Evolutionary conservation across 2,329 filamentous ascomycete genomes (phyloP).

Genomic region (Neofusicoccum parvum): DNA sequence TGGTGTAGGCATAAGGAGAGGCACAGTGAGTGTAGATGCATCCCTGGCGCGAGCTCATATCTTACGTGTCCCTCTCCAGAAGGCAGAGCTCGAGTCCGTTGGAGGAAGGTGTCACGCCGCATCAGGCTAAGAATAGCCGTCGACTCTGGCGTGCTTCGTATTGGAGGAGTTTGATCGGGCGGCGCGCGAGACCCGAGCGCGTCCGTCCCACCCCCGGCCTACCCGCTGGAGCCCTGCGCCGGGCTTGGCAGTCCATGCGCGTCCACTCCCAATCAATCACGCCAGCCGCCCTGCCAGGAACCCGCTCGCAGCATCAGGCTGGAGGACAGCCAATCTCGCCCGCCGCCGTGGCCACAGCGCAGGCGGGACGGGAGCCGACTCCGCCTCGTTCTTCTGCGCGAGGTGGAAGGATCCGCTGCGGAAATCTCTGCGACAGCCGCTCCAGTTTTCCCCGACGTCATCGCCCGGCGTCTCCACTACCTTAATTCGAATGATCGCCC

Average conservation of each 20-base stretch:
- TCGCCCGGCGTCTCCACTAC: not conserved
- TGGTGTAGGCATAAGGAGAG: no score
- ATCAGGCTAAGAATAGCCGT: slow-evolving; percentile 4
- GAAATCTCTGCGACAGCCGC: slow-evolving; percentile 2
- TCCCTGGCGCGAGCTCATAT: no score
- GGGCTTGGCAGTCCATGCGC: not conserved
- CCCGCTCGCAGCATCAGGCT: no score
- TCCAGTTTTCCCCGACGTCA: slow-evolving; percentile 14
- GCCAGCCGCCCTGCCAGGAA: not conserved
- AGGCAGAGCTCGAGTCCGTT: not conserved
- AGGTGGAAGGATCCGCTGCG: not conserved
- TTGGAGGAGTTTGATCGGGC: not conserved
- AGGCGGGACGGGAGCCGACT: no score
- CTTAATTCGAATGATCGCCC: slow-evolving; percentile 11
- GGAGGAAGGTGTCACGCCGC: not conserved
- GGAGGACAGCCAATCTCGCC: no score
- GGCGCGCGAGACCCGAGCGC: not conserved
- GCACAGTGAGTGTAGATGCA: no score
- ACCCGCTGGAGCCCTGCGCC: not conserved
- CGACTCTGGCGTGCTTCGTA: not conserved
- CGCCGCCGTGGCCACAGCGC: no score
- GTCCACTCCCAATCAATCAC: slow-evolving; percentile 4
- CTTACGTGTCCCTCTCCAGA: no score
- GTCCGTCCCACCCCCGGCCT: not conserved
- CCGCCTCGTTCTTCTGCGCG: not conserved